Base-by-base conservation (phyloP, 257 asterid species). In the Ehretia macrophylla region DNA sequence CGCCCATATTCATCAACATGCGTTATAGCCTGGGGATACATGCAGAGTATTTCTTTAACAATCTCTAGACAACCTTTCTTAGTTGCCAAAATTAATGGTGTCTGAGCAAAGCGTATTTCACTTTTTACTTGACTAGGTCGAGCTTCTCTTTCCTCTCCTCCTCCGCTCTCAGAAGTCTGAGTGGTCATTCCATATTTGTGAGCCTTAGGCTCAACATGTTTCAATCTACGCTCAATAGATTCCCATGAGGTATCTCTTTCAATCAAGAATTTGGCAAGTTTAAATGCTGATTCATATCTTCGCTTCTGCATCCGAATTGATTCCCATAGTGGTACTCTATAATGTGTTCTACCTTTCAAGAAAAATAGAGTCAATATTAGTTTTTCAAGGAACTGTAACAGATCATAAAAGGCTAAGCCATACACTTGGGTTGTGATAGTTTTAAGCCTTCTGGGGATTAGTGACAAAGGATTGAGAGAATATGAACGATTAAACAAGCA, bases 211-310 rank as follows among this genome's bases (percentile, higher is more conserved):
- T 17, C 35, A 8, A 17, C 35, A 42, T 17, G 14, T 44, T 66
- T 37, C 21, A 37, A 18, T 51, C 42, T 16, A 20, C 59, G 39
- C 42, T 59, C 48, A 8, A 37, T 38, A 3, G 11, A 39, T 27
- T 58, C 37, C 60, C 60, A 66, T 19, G 72, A 58, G 17, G 60
- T 51, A 40, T 58, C 72, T 11, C 45, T 66, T 35, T 14, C 35
- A 14, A 66, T 58, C 37, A 66, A 59, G 47, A 66, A 66, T 57
- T 39, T 58, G 35, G 71, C 66, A 49, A 59, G 60, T 59, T 59
- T 4, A 8, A 38, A 23, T 38, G 44, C 66, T 11, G 55, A 50
- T 38, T 59, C 60, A 17, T 67, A 44, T 23, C 59, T 58, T 32
- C 16, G 21, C n/a, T 50, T 58, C 17, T 66, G n/a, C 55, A 16